Evolutionary conservation across 805 yeast species (phyloP).

Genomic region (Candida incommunis): DNA sequence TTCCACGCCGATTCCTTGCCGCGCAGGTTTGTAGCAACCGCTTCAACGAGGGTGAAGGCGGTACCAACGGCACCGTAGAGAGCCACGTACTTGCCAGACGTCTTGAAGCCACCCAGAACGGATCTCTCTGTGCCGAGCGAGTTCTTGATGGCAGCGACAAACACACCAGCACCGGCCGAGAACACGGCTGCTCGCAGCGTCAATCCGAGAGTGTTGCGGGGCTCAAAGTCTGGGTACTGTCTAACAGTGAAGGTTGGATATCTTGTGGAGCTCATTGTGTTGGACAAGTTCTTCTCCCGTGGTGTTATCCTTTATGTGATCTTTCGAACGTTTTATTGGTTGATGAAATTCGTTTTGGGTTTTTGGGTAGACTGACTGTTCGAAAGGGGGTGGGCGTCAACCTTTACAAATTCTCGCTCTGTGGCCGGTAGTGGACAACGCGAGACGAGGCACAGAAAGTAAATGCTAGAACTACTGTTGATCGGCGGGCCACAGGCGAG

Average conservation of each 20-base stretch:
- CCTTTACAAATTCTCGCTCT: no score
- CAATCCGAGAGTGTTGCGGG: conserved; percentile 40
- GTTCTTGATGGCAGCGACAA: conserved; percentile 31
- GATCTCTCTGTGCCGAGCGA: conserved; percentile 17
- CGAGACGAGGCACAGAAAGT: no score
- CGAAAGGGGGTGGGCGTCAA: no score
- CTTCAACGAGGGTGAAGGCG: conserved; percentile 28
- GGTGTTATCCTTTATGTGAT: no score
- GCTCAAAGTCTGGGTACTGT: conserved; percentile 33
- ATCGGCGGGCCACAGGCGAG: no score
- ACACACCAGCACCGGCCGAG: conserved; percentile 33
- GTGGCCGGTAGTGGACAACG: no score
- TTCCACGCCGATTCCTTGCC: conserved; percentile 51
- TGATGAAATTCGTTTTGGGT: not conserved
- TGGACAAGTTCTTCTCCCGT: no score
- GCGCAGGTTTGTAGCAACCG: conserved; percentile 43
- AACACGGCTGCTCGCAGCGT: conserved; percentile 32
- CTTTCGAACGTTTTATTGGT: no score
- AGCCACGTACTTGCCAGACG: conserved; percentile 15
- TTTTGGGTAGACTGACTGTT: no score
- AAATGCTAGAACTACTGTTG: no score
- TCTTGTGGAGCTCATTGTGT: conserved; percentile 9
- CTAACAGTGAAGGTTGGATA: conserved; percentile 15
- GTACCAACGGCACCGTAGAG: conserved; percentile 35
- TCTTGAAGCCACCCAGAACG: conserved; percentile 17